phyloP scores from a whole-genome alignment of 1,284 basidiomycete genomes.

The Testicularia cyperi region DNA sequence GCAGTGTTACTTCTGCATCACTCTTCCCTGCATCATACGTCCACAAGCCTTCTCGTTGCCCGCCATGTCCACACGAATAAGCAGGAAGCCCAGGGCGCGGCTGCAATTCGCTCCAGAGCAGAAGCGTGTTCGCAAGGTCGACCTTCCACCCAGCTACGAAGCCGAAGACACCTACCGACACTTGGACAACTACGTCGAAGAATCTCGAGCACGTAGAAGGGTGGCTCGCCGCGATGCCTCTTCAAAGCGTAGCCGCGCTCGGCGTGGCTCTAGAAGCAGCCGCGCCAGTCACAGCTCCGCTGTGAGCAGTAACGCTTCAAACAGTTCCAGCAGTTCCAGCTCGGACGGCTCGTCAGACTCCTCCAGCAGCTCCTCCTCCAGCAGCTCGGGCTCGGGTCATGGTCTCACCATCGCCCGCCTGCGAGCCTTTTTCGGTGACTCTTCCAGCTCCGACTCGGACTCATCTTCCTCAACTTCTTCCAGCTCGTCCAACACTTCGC shows the following conservation, averaged over 20 bases:
- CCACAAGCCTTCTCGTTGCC: too few species aligned
- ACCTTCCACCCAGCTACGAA: conserved; percentile 51
- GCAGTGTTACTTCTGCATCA: too few species aligned
- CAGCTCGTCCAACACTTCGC: conserved; percentile 2
- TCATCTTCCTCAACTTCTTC: conserved; percentile 22
- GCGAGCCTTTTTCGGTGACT: conserved; percentile 56
- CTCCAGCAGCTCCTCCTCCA: conserved; percentile 18
- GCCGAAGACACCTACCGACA: conserved; percentile 52
- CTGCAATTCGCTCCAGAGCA: conserved; percentile 55
- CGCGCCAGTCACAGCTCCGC: conserved; percentile 28
- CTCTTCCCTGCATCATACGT: too few species aligned
- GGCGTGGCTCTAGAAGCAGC: conserved; percentile 30
- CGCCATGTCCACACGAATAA: too few species aligned
- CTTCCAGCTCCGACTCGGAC: conserved; percentile 24
- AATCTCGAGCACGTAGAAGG: conserved; percentile 36
- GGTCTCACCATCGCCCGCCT: conserved; percentile 50
- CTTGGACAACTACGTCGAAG: conserved; percentile 52
- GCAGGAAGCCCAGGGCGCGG: conserved; percentile 30
- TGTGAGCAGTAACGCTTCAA: conserved; percentile 24
- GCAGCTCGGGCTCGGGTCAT: conserved; percentile 37
- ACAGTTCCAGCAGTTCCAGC: conserved; percentile 29
- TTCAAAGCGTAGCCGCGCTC: background rate
- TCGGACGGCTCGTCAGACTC: conserved; percentile 27
- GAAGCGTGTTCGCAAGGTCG: conserved; percentile 44
- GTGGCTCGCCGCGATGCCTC: conserved; percentile 4